These are phyloP conservation scores for Tephrocybe sp. DNA, from an alignment of 768 basidiomycete species.

Conservation along the genomic window DNA sequence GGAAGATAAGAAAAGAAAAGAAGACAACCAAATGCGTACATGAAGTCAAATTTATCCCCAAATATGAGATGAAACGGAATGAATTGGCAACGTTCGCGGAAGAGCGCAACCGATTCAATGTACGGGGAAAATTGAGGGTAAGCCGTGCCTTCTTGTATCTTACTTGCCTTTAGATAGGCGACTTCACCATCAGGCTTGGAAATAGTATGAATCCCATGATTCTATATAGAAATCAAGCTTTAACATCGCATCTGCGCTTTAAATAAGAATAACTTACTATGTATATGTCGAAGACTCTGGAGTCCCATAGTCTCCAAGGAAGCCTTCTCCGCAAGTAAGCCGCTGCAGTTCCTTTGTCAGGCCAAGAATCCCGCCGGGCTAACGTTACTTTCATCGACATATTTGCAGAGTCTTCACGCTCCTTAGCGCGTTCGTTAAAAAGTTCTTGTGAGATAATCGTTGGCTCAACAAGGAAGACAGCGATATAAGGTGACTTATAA, in stretches of 20 bases:
- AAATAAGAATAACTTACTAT: constrained; percentile 21
- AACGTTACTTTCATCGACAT: constrained; percentile 19
- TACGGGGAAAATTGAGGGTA: constrained; percentile 19
- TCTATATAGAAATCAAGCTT: constrained; percentile 9
- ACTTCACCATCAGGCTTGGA: constrained; percentile 4
- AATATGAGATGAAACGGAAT: constrained; percentile 20
- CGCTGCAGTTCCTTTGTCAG: constrained; percentile 24
- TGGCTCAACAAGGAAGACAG: constrained; percentile 34
- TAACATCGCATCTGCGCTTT: neutral
- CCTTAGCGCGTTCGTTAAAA: constrained; percentile 20
- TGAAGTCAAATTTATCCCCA: constrained; percentile 19
- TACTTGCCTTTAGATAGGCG: constrained; percentile 11
- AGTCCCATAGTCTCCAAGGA: constrained; percentile 32
- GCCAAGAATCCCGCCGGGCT: constrained; percentile 27
- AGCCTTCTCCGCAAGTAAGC: constrained; percentile 22
- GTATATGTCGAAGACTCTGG: constrained; percentile 26
- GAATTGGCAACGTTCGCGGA: constrained; percentile 10
- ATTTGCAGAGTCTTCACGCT: constrained; percentile 15
- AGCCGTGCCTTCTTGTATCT: constrained; percentile 16
- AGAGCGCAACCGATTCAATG: constrained; percentile 15
- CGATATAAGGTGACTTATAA: constrained; percentile 19
- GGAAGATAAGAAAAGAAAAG: too few relatives aligned
- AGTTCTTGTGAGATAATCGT: constrained; percentile 26
- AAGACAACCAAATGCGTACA: constrained; percentile 12
- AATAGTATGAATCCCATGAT: constrained; percentile 15